Evolutionary conservation across 164 flowering plant species (phyloP), one percentile per base, ranked within the genome.

Genomic region (Annona cherimola): DNA sequence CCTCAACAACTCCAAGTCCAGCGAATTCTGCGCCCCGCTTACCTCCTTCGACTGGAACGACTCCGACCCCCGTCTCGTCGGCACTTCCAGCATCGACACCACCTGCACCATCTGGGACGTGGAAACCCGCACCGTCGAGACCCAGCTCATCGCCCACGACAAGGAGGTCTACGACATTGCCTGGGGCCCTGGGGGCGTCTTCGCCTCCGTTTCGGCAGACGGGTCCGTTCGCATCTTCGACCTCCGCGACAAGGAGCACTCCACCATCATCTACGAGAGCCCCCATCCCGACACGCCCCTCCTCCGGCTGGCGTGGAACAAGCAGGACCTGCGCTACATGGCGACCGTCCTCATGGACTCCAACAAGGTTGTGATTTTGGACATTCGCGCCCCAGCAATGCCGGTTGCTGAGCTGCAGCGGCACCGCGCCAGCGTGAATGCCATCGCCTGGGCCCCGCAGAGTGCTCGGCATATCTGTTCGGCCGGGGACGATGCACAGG

Each of bases 111-210:
- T 94, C 45, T 94, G 99, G 99, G 98, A 94, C 68, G 72, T 94
- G 1, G 99, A 94, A 76, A 81, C 77, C 71, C 82, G 83, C 14
- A 81, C 75, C 4, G 97, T 94, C 6, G 97, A 94, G 73, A 94
- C 97, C 40, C 98, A 94, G 82, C 77, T 94, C 4, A 92, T 94
- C 18, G 98, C 98, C 4, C 97, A 94, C 67, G 98, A 94, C 70
- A 94, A 92, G 80, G 98, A 94, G 88, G 98, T 94, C 5, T 89
- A 92, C 73, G 98, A 94, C 79, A 94, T 94, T 61, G 97, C 97
- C 19, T 94, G 98, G 98, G 97, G 98, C 1, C 97, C 88, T 59
- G 95, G 90, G 1, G 85, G 90, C 68, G 97, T 94, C 19, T 94
- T 94, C 43, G 97, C 97, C 0, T 94, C 99, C 5, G 97, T 91